Conservation (phyloP, 192 early-diverging fungal genomes). For the Backusella psychrophila region DNA sequence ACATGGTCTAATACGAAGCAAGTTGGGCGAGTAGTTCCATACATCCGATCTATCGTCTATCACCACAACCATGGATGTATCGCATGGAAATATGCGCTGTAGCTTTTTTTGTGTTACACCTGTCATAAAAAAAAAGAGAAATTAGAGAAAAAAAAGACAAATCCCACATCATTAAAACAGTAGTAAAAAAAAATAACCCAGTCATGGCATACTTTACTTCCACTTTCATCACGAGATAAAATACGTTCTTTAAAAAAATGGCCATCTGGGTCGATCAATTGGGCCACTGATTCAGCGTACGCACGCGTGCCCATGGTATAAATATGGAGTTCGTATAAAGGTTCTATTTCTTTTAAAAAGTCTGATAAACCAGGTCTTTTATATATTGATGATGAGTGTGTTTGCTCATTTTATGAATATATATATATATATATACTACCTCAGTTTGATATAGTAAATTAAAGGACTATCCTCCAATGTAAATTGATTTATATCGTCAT, state of each 20-base stretch:
- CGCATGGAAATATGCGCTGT: constrained; percentile 86
- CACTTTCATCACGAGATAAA: constrained; percentile 90
- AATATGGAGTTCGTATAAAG: constrained; percentile 93
- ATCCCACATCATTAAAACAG: background rate
- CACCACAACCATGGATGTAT: constrained; percentile 94
- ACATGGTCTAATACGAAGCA: constrained; percentile 90
- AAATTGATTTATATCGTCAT: constrained; percentile 76
- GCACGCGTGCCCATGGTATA: constrained; percentile 97
- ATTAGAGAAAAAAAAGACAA: background rate
- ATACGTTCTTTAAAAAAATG: constrained; percentile 85
- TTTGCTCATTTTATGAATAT: background rate
- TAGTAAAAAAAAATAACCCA: background rate
- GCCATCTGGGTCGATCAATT: constrained; percentile 81
- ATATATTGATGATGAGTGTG: background rate
- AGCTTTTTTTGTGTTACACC: constrained; percentile 78
- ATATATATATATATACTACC: constrained; percentile 40
- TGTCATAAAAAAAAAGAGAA: constrained; percentile 16
- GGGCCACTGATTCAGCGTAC: constrained; percentile 88
- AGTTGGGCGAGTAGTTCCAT: constrained; percentile 88
- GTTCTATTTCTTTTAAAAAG: constrained; percentile 68
- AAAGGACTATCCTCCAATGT: constrained; percentile 63
- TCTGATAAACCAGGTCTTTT: constrained; percentile 70
- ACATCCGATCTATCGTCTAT: constrained; percentile 96
- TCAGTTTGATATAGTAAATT: constrained; percentile 83
- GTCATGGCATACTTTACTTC: constrained; percentile 52